phyloP scores from a whole-genome alignment of 1,284 basidiomycete species.

The Sporisorium iseilematis-ciliati region DNA sequence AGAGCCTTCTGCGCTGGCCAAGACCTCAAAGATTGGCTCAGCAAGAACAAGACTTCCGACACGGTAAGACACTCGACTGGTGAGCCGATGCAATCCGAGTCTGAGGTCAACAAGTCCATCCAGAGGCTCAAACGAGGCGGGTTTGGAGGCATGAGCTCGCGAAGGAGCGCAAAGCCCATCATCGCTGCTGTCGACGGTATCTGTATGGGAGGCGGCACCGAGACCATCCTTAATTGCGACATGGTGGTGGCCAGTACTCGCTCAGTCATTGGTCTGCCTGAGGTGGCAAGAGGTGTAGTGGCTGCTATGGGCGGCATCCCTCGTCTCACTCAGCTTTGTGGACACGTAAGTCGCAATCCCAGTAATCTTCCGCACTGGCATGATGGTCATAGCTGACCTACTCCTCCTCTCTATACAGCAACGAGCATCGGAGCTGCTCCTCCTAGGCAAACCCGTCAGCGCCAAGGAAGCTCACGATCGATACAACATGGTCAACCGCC shows the following conservation, averaged over 20 bases:
- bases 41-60: slow-evolving; percentile 33
- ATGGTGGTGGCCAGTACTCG: slow-evolving; percentile 81
- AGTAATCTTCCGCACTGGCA: background rate
- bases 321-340: slow-evolving; percentile 57
- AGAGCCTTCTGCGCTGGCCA: slow-evolving; percentile 79
- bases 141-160: slow-evolving; percentile 80
- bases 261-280: slow-evolving; percentile 81
- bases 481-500: slow-evolving; percentile 75
- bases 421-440: slow-evolving; percentile 82
- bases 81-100: slow-evolving; percentile 45
- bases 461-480: slow-evolving; percentile 78
- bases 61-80: slow-evolving; percentile 29
- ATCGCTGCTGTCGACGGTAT: slow-evolving; percentile 85
- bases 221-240: slow-evolving; percentile 84
- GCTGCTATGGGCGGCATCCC: slow-evolving; percentile 79
- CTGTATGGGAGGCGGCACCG: slow-evolving; percentile 83
- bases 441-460: slow-evolving; percentile 78
- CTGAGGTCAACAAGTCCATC: slow-evolving; percentile 26
- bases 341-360: slow-evolving; percentile 43
- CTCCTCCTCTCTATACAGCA: slow-evolving; percentile 64
- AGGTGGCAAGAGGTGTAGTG: slow-evolving; percentile 83
- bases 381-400: background rate
- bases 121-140: slow-evolving; percentile 73
- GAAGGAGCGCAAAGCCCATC: slow-evolving; percentile 78
- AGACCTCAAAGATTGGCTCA: slow-evolving; percentile 57